Conservation (phyloP, 371 early-diverging fungal species). For the Actinomortierella wolfii region DNA sequence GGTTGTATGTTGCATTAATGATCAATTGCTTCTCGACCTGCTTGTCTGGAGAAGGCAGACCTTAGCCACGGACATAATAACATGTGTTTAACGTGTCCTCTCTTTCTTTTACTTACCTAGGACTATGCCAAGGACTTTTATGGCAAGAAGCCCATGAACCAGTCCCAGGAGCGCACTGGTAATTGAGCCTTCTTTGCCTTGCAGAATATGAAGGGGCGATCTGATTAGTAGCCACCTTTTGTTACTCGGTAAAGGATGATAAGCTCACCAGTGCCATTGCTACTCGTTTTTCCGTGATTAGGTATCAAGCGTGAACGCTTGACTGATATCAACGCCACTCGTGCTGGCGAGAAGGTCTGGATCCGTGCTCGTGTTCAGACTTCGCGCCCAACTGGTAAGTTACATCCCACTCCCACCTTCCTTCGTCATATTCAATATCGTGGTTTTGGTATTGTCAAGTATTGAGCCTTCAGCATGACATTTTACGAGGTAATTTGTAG, state of each 20-base stretch:
- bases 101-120: slow-evolving; percentile 26
- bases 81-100: too few relatives aligned
- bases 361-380: slow-evolving; percentile 92
- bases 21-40: not conserved
- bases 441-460: too few relatives aligned
- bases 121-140: slow-evolving; percentile 86
- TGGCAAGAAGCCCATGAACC: slow-evolving; percentile 89
- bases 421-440: too few relatives aligned
- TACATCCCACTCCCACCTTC: not conserved
- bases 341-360: slow-evolving; percentile 77
- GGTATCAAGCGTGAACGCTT: slow-evolving; percentile 59
- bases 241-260: too few relatives aligned
- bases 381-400: slow-evolving; percentile 81
- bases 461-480: too few relatives aligned
- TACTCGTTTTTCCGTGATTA: too few relatives aligned
- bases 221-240: too few relatives aligned
- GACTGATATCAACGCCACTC: slow-evolving; percentile 59
- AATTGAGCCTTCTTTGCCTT: slow-evolving; percentile 15
- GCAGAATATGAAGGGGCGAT: too few relatives aligned
- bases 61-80: too few relatives aligned
- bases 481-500: too few relatives aligned
- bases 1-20: slow-evolving; percentile 47
- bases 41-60: too few relatives aligned
- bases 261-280: too few relatives aligned
- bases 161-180: slow-evolving; percentile 77